These are phyloP conservation scores for Brassica cretica DNA, from an alignment of 345 rosid genomes.

Conservation along the genomic window DNA sequence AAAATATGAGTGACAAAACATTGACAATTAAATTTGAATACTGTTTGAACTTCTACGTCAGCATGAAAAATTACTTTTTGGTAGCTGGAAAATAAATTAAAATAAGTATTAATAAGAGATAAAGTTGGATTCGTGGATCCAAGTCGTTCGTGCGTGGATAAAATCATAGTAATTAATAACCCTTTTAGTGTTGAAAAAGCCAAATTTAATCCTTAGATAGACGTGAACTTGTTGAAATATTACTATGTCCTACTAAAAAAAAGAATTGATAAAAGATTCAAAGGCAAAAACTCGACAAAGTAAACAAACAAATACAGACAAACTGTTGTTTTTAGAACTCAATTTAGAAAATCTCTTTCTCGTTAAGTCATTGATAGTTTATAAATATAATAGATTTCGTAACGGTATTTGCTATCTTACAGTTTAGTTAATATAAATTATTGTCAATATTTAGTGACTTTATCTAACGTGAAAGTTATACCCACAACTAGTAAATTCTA, in stretches of 20 bases:
- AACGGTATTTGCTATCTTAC: not conserved
- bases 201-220: constrained; percentile 19
- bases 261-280: not conserved
- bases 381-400: not conserved
- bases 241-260: not conserved
- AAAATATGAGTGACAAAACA: not conserved
- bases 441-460: not conserved
- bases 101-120: not conserved
- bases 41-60: constrained; percentile 3
- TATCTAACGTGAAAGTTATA: not conserved
- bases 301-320: not conserved
- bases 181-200: constrained; percentile 32
- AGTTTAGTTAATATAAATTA: not conserved
- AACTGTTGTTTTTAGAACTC: not conserved
- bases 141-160: constrained; percentile 33
- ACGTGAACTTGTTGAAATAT: constrained; percentile 20
- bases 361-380: not conserved
- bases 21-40: not conserved
- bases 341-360: not conserved
- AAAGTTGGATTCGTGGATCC: constrained; percentile 35
- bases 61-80: not conserved
- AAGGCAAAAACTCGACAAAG: constrained; percentile 9
- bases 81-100: constrained; percentile 20
- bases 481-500: not conserved
- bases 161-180: constrained; percentile 4